Percentiles rank a stretch among this genome's conserved stretches.
phyloP scores from a whole-genome alignment of 2,329 filamentous ascomycete genomes.

The Magnaporthiopsis poae region DNA sequence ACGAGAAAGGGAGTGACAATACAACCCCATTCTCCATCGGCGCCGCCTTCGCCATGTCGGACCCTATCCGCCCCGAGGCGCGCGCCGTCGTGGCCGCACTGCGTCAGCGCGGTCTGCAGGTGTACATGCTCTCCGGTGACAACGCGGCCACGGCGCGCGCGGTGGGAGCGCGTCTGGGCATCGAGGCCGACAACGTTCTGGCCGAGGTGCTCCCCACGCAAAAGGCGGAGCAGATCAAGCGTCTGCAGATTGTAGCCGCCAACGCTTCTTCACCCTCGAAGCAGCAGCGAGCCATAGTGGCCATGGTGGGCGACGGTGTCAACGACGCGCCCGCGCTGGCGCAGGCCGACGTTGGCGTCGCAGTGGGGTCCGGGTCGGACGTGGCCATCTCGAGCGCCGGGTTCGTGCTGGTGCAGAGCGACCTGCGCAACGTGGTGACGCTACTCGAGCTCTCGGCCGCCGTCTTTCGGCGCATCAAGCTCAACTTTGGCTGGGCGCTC shows the following conservation, averaged over 20 bases:
- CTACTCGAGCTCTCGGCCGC: slow-evolving; percentile 60
- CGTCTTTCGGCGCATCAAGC: slow-evolving; percentile 68
- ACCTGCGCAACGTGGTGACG: slow-evolving; percentile 60
- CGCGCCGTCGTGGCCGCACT: slow-evolving; percentile 54
- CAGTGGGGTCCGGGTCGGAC: slow-evolving; percentile 74
- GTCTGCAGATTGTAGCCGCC: slow-evolving; percentile 44
- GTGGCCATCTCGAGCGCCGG: slow-evolving; percentile 72
- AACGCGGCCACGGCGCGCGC: slow-evolving; percentile 75
- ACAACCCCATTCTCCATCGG: slow-evolving; percentile 39
- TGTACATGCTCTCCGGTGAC: slow-evolving; percentile 91
- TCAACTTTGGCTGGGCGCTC: slow-evolving; percentile 80
- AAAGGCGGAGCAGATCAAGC: slow-evolving; percentile 63
- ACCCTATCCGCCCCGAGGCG: slow-evolving; percentile 70
- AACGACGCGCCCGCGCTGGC: slow-evolving; percentile 79
- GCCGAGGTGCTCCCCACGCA: slow-evolving; percentile 77
- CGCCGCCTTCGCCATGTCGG: slow-evolving; percentile 65
- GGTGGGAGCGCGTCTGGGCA: slow-evolving; percentile 67
- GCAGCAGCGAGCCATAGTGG: slow-evolving; percentile 45
- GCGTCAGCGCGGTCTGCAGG: slow-evolving; percentile 54
- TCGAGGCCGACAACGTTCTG: slow-evolving; percentile 63
- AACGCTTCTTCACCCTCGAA: not conserved
- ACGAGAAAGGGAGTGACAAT: not conserved
- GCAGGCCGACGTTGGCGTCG: slow-evolving; percentile 72
- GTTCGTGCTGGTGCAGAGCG: slow-evolving; percentile 65
- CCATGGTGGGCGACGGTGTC: slow-evolving; percentile 83